phyloP scores from a whole-genome alignment of 1,284 basidiomycete species.

The Ganoderma leucocontextum region DNA sequence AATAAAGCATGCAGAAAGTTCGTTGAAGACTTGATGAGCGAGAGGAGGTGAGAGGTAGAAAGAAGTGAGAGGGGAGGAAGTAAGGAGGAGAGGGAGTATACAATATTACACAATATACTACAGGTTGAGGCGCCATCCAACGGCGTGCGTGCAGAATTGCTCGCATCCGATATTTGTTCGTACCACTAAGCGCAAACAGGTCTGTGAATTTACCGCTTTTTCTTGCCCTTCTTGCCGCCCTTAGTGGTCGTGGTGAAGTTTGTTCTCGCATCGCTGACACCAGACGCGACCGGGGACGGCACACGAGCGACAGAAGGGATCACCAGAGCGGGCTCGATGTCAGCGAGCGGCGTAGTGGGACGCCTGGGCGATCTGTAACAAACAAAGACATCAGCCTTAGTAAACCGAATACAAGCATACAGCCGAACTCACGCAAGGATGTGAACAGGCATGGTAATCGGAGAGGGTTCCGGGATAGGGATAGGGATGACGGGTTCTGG shows the following conservation, averaged over 20 bases:
- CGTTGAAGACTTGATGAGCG: not conserved
- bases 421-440: conserved; percentile 25
- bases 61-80: not conserved
- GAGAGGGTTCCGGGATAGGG: conserved; percentile 28
- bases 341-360: conserved; percentile 18
- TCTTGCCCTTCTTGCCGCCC: conserved; percentile 34
- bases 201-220: conserved; percentile 23
- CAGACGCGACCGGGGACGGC: conserved; percentile 28
- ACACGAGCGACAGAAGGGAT: conserved; percentile 25
- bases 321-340: conserved; percentile 22
- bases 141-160: not conserved
- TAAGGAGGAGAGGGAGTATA: not conserved
- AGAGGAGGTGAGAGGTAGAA: not conserved
- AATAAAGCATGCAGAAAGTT: not conserved
- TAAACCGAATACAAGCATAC: not conserved
- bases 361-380: conserved; percentile 23
- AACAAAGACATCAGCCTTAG: too few species aligned
- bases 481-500: conserved; percentile 26
- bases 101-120: not conserved
- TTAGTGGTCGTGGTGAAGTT: conserved; percentile 26
- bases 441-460: conserved; percentile 22
- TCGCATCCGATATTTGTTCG: too few species aligned
- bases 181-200: not conserved
- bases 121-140: not conserved
- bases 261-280: conserved; percentile 26